phyloP scores from a whole-genome alignment of 345 rosid genomes.

The Hibiscus mutabilis region DNA sequence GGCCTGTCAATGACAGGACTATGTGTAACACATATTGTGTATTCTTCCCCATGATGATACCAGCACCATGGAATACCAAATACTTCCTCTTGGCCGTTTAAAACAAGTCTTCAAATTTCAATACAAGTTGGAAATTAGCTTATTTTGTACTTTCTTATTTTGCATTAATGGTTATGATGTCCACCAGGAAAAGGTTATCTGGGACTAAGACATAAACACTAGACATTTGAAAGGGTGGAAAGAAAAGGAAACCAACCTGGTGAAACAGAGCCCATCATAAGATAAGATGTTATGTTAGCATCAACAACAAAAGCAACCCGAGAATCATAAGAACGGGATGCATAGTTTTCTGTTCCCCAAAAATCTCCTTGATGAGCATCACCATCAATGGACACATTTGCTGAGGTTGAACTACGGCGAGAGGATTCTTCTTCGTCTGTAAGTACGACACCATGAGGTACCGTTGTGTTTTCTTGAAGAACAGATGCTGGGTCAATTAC shows the following conservation, averaged over 20 bases:
- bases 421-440: slow-evolving; percentile 64
- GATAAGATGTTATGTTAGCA: slow-evolving; percentile 97
- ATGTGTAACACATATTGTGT: neutral
- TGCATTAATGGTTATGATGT: neutral
- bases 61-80: neutral
- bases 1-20: neutral
- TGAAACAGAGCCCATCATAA: slow-evolving; percentile 99
- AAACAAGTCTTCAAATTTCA: neutral
- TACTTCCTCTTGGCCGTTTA: neutral
- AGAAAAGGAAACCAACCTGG: slow-evolving; percentile 50
- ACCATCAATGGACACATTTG: slow-evolving; percentile 45
- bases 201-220: neutral
- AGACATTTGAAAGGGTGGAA: neutral
- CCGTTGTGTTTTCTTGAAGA: slow-evolving; percentile 54
- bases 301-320: slow-evolving; percentile 94
- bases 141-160: neutral
- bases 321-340: slow-evolving; percentile 41
- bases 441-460: slow-evolving; percentile 52
- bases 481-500: slow-evolving; percentile 77
- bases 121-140: neutral
- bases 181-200: neutral
- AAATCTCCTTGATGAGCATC: slow-evolving; percentile 59
- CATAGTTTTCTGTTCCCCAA: slow-evolving; percentile 46
- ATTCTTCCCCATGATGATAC: neutral
- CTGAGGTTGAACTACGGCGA: slow-evolving; percentile 38